Evolutionary conservation across 495 filamentous ascomycete species (phyloP), one percentile per base, ranked within the genome.

Genomic region (Penicillium roqueforti): DNA sequence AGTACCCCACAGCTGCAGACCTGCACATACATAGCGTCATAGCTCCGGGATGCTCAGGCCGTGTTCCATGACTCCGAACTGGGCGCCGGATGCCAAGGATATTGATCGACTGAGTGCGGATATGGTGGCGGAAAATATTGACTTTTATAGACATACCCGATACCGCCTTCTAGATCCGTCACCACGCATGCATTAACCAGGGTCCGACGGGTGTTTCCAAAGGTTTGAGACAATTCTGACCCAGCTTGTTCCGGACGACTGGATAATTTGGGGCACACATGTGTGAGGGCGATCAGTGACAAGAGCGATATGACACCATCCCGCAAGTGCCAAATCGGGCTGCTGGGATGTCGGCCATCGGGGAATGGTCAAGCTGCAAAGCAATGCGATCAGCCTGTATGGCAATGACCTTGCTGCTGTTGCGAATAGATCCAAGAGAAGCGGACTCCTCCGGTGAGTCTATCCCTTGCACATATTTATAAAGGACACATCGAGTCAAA

Each of bases 201-300:
- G 37, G 41, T 42, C 40, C 40, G 13, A 32, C 40, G n/a, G 34
- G 13, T n/a, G 4, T 19, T 36, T 36, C 32, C 32, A 36, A 16
- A 6, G 14, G n/a, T n/a, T 8, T 13, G 20, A 52, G 19, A 22
- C 40, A 43, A 16, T 25, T 25, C 11, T 44, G 40, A 52, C 40
- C 44, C 50, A 52, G 50, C 50, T 44, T 20, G n/a, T 32, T 11
- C 40, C n/a, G 8, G 20, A 18, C 20, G 16, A 20, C 14, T 31
- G 13, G n/a, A 19, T 2, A 14, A 11, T 26, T 13, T 11, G 19
- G 18, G 19, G 18, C 6, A 13, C 29, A 47, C 28, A n/a, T 22
- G n/a, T 29, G 23, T 23, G 49, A 49, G 34, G 13, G 29, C 52
- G 54, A 52, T 32, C 16, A 36, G 23, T 54, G 28, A 37, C 22